Base-by-base conservation (phyloP, 345 rosid species). In the Tarenaya hassleriana region DNA sequence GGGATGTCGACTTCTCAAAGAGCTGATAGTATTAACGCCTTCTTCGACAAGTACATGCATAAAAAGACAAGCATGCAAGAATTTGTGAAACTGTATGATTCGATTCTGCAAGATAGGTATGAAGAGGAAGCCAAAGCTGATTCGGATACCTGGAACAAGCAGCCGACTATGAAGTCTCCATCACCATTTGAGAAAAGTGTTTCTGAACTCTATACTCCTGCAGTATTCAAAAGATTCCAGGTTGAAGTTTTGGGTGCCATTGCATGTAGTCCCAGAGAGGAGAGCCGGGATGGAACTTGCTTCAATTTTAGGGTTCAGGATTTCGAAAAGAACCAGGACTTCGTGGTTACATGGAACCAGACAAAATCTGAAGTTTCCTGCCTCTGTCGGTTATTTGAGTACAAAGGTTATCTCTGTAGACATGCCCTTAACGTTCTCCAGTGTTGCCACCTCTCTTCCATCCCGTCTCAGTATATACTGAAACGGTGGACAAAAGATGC, bases 401-500 rank as follows among this genome's bases (percentile, higher is more conserved):
- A 66, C 60, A 82, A 69, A 64, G 89, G 89, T 32, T 78, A 69
- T 67, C 83, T 79, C 13, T 82, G 89, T 61, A 70, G 89, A 61
- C 89, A 82, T 62, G 73, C 82, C 24, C 52, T 79, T 60, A 72
- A 76, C 45, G 85, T 82, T 64, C 89, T 82, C 47, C 89, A 82
- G 54, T 78, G 76, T 55, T 72, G 80, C 50, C 78, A 70, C 41
- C 74, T 70, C 29, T 79, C 83, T 10, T 55, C 72, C 45, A 72
- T 82, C 50, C 85, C 89, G 21, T 48, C 77, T 4, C 85, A 73
- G 54, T 82, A 76, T 58, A 67, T 82, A 61, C 56, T 79, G 68
- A 82, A 79, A 55, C 66, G 89, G 34, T 82, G 89, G 89, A 82
- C 85, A n/a, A 82, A 79, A 69, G 85, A 74, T 45, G 89, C 78